Percentiles rank a stretch among this genome's conserved stretches.
These are phyloP conservation scores for Aureobasidium mangrovei DNA, from an alignment of 2,329 filamentous ascomycete species.

Conservation along the genomic window DNA sequence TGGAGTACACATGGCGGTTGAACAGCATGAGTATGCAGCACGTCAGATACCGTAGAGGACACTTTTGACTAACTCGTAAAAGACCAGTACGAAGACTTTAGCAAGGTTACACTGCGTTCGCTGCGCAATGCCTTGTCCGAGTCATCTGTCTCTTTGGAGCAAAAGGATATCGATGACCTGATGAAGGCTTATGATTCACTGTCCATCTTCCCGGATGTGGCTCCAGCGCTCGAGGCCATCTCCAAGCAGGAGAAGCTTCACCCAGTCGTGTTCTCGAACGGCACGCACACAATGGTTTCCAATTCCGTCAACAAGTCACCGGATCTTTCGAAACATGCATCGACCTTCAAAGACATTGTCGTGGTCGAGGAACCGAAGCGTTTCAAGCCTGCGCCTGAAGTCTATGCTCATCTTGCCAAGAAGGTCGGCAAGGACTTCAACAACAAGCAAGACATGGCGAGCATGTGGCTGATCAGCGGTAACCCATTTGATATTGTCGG, in stretches of 20 bases:
- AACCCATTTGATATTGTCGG: slow-evolving; percentile 69
- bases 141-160: slow-evolving; percentile 37
- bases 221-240: slow-evolving; percentile 44
- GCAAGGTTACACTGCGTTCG: slow-evolving; percentile 52
- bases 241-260: slow-evolving; percentile 34
- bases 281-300: slow-evolving; percentile 53
- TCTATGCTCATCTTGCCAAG: slow-evolving; percentile 52
- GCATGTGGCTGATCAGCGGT: slow-evolving; percentile 60
- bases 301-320: slow-evolving; percentile 51
- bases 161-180: slow-evolving; percentile 39
- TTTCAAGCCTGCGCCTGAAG: slow-evolving; percentile 57
- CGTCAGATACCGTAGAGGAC: neutral
- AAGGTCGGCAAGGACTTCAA: slow-evolving; percentile 37
- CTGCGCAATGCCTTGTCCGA: slow-evolving; percentile 58
- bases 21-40: slow-evolving; percentile 60
- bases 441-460: slow-evolving; percentile 33
- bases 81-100: slow-evolving; percentile 57
- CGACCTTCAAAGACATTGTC: slow-evolving; percentile 47
- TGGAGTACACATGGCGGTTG: slow-evolving; percentile 69
- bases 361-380: slow-evolving; percentile 51
- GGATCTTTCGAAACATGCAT: slow-evolving; percentile 42
- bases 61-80: neutral
- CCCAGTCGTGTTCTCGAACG: slow-evolving; percentile 62
- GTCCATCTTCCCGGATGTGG: slow-evolving; percentile 56
- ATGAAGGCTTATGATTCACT: slow-evolving; percentile 59